A percentile compares a stretch with the other conserved stretches of the same genome.
Conservation (phyloP, 2,329 filamentous ascomycete species). For the Cladosporium sp. region DNA sequence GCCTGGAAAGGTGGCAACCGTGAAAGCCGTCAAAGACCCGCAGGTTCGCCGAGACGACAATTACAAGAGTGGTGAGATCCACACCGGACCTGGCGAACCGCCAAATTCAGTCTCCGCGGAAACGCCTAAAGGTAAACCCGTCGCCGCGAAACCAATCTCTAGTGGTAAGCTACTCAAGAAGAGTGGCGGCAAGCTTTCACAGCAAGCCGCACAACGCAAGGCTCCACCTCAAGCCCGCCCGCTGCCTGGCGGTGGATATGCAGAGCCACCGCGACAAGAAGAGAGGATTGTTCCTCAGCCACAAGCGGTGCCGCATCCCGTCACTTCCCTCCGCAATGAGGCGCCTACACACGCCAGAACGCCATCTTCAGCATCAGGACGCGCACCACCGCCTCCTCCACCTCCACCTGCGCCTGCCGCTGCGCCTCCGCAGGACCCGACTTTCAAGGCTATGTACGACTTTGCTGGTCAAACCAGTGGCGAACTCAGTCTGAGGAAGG, state of each 20-base stretch:
- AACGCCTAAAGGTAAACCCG: conserved; percentile 80
- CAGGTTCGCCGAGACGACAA: conserved; percentile 66
- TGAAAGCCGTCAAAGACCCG: conserved; percentile 89
- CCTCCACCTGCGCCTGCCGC: conserved; percentile 63
- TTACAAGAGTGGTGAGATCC: conserved; percentile 91
- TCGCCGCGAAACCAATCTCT: conserved; percentile 85
- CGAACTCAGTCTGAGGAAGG: conserved; percentile 74
- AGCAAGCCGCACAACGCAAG: conserved; percentile 40
- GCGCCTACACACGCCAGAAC: conserved; percentile 34
- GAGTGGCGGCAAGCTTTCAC: conserved; percentile 70
- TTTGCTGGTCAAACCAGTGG: conserved; percentile 81
- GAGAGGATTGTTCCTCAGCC: conserved; percentile 28
- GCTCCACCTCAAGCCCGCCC: conserved; percentile 45
- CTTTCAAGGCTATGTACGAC: conserved; percentile 87
- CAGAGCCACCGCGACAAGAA: conserved; percentile 18
- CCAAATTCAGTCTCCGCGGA: conserved; percentile 76
- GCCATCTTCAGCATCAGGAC: conserved; percentile 36
- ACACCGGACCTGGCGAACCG: conserved; percentile 79
- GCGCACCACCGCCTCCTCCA: conserved; percentile 46
- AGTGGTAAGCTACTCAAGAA: conserved; percentile 78
- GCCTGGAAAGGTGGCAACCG: conserved; percentile 79
- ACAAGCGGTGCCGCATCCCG: conserved; percentile 41
- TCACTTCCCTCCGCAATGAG: conserved; percentile 49
- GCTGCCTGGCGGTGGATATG: conserved; percentile 25
- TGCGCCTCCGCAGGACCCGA: conserved; percentile 61